phyloP scores from a whole-genome alignment of 768 basidiomycete species.

The Boletus vermiculosoides region DNA sequence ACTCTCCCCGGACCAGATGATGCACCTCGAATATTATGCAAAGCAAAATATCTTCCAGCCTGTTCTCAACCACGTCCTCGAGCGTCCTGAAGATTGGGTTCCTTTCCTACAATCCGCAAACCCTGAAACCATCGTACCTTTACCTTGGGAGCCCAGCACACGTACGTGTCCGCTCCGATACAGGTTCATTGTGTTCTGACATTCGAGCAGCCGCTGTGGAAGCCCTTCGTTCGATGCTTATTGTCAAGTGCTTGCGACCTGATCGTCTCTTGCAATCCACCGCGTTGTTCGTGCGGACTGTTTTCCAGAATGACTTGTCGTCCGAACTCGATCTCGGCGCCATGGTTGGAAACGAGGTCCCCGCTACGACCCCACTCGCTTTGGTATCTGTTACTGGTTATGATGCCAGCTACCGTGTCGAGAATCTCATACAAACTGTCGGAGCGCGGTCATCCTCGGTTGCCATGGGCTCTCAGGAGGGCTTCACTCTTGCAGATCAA shows the following conservation, averaged over 20 bases:
- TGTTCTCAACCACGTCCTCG: constrained; percentile 59
- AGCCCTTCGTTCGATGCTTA: constrained; percentile 69
- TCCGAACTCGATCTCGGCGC: constrained; percentile 71
- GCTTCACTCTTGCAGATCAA: constrained; percentile 94
- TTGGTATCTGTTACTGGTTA: constrained; percentile 94
- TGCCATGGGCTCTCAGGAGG: constrained; percentile 98
- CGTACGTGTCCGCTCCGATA: constrained; percentile 49
- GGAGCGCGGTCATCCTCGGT: constrained; percentile 81
- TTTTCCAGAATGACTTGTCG: constrained; percentile 82
- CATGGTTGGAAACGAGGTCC: constrained; percentile 80
- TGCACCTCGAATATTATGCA: constrained; percentile 68
- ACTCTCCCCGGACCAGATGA: constrained; percentile 64
- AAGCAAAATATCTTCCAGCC: constrained; percentile 76
- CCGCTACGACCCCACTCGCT: constrained; percentile 79
- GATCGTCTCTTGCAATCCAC: constrained; percentile 88
- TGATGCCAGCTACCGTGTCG: constrained; percentile 97
- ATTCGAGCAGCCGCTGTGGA: constrained; percentile 58
- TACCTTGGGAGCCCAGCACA: constrained; percentile 73
- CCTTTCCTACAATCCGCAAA: constrained; percentile 63
- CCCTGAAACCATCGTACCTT: constrained; percentile 72
- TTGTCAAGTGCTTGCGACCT: constrained; percentile 90
- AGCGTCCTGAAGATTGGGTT: constrained; percentile 66
- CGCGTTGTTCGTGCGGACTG: constrained; percentile 65
- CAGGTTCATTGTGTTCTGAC: constrained; percentile 12
- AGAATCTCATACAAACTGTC: constrained; percentile 77